phyloP scores from a whole-genome alignment of 257 asterid species.

The Fraxinus pennsylvanica region DNA sequence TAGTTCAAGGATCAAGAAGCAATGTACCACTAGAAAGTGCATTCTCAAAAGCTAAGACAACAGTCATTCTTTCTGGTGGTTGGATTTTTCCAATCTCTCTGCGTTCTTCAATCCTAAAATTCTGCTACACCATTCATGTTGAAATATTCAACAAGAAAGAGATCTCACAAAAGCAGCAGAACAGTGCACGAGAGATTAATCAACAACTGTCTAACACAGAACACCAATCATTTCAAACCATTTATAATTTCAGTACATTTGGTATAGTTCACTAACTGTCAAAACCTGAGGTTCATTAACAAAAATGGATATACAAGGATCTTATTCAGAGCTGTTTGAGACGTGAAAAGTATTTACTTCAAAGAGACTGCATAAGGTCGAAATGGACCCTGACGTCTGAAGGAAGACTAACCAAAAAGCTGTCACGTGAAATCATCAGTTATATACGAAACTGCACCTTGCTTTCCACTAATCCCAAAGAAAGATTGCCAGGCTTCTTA shows the following conservation, averaged over 20 bases:
- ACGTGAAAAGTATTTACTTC: conserved; percentile 10
- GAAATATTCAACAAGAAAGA: no score
- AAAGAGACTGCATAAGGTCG: not conserved
- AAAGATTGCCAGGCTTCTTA: conserved; percentile 18
- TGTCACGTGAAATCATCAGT: not conserved
- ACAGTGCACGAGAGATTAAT: no score
- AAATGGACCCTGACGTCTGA: not conserved
- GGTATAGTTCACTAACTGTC: not conserved
- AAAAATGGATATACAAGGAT: not conserved
- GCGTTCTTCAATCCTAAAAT: no score
- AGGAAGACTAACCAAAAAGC: not conserved
- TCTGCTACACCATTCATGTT: no score
- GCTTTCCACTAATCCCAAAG: conserved; percentile 24
- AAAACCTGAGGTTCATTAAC: not conserved
- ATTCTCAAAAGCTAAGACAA: no score
- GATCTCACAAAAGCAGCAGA: no score
- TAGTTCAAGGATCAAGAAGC: no score
- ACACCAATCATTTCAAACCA: not conserved
- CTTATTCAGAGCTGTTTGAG: not conserved
- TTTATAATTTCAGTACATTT: not conserved
- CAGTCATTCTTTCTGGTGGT: no score
- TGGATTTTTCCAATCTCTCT: no score
- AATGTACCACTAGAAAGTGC: no score
- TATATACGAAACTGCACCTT: conserved; percentile 33
- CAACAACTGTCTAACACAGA: not conserved